Conservation (phyloP, 192 early-diverging fungal species). For the Backusella westeae region DNA sequence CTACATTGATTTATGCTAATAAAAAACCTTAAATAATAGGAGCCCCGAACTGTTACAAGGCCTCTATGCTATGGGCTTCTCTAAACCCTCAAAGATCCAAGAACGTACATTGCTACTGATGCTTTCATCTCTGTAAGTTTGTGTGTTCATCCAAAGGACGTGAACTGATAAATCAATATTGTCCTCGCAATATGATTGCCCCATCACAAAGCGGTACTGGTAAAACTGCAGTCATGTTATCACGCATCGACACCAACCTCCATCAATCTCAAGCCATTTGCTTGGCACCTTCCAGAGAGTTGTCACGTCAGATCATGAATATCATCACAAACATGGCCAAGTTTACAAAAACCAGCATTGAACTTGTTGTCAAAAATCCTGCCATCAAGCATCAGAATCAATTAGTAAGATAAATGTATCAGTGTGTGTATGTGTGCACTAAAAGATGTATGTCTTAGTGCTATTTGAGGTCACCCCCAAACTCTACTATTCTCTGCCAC, state of each 20-base stretch:
- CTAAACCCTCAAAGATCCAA: conserved; percentile 94
- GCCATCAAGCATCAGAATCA: conserved; percentile 56
- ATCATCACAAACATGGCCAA: conserved; percentile 91
- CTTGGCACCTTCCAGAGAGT: conserved; percentile 88
- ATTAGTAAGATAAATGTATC: conserved; percentile 35
- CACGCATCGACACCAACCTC: conserved; percentile 63
- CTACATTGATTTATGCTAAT: background rate
- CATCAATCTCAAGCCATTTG: conserved; percentile 63
- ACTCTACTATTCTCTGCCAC: conserved; percentile 95
- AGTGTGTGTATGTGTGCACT: background rate
- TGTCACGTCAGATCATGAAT: conserved; percentile 91
- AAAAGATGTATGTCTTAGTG: conserved; percentile 28
- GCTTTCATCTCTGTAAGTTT: conserved; percentile 67
- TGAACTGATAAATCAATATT: background rate
- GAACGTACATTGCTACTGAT: conserved; percentile 89
- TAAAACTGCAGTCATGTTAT: conserved; percentile 94
- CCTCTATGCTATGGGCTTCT: conserved; percentile 91
- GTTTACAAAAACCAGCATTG: conserved; percentile 73
- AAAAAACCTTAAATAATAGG: conserved; percentile 32
- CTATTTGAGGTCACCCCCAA: conserved; percentile 72
- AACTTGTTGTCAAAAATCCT: conserved; percentile 75
- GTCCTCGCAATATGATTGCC: conserved; percentile 91
- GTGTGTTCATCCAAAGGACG: too few species aligned
- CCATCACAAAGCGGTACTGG: conserved; percentile 95
- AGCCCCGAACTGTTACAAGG: conserved; percentile 82